phyloP scores from a whole-genome alignment of 768 basidiomycete species.

The Lanmaoa rubissima region DNA sequence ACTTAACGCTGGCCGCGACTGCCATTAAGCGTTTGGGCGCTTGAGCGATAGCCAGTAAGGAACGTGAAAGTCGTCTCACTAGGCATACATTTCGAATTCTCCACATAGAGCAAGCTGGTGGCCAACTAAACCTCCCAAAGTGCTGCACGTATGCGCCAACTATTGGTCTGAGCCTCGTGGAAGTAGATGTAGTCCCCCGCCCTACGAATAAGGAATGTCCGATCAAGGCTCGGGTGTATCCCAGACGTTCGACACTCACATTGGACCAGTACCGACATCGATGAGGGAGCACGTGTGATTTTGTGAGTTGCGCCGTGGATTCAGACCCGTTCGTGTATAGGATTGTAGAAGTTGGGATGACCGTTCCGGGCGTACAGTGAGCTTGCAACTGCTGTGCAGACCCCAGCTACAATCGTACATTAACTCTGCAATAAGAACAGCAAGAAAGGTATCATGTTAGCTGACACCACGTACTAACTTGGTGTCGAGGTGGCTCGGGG shows the following conservation, averaged over 20 bases:
- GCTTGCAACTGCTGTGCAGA: conserved; percentile 1
- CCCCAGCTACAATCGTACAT: background rate
- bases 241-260: conserved; percentile 1
- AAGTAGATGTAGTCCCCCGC: background rate
- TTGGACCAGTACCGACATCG: background rate
- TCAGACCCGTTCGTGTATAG: background rate
- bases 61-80: background rate
- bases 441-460: background rate
- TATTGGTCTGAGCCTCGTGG: background rate
- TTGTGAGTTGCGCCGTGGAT: background rate
- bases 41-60: background rate
- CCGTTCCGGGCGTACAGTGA: background rate
- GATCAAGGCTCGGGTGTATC: background rate
- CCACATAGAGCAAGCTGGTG: background rate
- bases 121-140: background rate
- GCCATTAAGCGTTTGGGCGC: background rate
- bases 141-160: background rate
- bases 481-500: background rate
- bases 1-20: background rate
- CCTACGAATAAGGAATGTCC: background rate
- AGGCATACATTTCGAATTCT: background rate
- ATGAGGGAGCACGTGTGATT: background rate
- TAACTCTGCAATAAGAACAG: background rate
- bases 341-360: background rate
- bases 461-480: conserved; percentile 3